Conservation (phyloP, 306 rosid species). For the Pterocarpus santalinus region DNA sequence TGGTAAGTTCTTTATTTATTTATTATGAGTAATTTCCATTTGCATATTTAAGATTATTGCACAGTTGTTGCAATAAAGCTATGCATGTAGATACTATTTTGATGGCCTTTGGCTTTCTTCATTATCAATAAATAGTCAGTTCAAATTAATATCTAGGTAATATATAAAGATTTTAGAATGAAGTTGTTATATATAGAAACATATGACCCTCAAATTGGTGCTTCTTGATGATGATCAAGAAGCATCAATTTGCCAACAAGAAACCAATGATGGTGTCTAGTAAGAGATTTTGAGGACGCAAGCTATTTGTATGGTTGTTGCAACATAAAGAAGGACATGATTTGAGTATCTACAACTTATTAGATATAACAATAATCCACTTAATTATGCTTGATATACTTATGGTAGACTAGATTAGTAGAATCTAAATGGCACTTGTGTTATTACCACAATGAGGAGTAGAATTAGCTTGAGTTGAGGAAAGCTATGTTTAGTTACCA, state of each 20-base stretch:
- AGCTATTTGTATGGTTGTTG: too few relatives aligned
- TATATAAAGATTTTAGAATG: not conserved
- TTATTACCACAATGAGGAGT: not conserved
- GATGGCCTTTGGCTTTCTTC: not conserved
- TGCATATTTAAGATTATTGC: conserved; percentile 3
- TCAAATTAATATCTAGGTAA: not conserved
- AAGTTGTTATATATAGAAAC: not conserved
- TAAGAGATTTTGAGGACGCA: too few relatives aligned
- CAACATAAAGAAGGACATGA: too few relatives aligned
- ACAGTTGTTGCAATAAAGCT: too few relatives aligned
- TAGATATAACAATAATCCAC: too few relatives aligned
- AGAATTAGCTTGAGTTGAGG: too few relatives aligned
- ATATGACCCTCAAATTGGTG: not conserved
- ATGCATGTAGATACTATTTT: too few relatives aligned
- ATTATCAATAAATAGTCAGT: too few relatives aligned
- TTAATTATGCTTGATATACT: not conserved
- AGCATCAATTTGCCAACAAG: too few relatives aligned
- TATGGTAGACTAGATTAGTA: too few relatives aligned
- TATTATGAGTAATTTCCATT: not conserved
- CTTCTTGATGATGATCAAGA: not conserved
- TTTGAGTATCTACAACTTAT: too few relatives aligned
- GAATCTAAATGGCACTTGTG: not conserved
- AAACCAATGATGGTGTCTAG: not conserved
- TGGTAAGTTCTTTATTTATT: conserved; percentile 22
- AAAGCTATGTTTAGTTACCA: too few relatives aligned